phyloP scores from a whole-genome alignment of 371 early-diverging fungal genomes.

The Rhizopus sp. region DNA sequence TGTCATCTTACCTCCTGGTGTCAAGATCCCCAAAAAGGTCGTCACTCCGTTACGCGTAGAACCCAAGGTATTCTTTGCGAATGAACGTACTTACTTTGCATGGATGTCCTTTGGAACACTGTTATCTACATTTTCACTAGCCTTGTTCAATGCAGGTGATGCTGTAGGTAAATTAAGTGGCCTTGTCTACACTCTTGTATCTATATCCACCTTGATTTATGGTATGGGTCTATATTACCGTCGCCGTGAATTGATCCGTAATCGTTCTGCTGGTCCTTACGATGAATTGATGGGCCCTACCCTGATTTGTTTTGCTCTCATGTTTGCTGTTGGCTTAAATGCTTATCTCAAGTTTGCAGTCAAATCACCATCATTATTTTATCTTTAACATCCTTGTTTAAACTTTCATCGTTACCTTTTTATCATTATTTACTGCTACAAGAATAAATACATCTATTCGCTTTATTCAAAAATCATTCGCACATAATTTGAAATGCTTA shows the following conservation, averaged over 20 bases:
- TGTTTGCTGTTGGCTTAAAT: conserved; percentile 86
- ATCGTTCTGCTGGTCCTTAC: conserved; percentile 74
- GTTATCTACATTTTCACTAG: conserved; percentile 77
- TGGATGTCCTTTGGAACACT: conserved; percentile 82
- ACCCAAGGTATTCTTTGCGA: conserved; percentile 99
- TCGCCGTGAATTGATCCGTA: conserved; percentile 82
- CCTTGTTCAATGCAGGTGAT: conserved; percentile 86
- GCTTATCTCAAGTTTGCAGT: conserved; percentile 76
- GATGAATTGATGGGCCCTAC: conserved; percentile 82
- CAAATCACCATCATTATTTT: conserved; percentile 27
- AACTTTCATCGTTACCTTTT: background rate
- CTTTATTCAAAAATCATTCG: too few species aligned
- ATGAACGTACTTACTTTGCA: conserved; percentile 98
- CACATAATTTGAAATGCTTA: too few species aligned
- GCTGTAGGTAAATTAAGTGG: conserved; percentile 73
- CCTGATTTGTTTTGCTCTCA: conserved; percentile 82
- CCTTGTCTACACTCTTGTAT: conserved; percentile 79
- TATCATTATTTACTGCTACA: background rate
- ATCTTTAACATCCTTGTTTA: conserved; percentile 16
- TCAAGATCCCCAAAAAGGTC: conserved; percentile 62
- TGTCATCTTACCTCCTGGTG: conserved; percentile 51
- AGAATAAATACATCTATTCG: background rate
- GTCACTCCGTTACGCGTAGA: conserved; percentile 92
- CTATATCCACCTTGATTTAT: conserved; percentile 86
- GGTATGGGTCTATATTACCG: conserved; percentile 91